These are phyloP conservation scores for Iberis pinnata DNA, from an alignment of 345 rosid genomes.

Conservation along the genomic window DNA sequence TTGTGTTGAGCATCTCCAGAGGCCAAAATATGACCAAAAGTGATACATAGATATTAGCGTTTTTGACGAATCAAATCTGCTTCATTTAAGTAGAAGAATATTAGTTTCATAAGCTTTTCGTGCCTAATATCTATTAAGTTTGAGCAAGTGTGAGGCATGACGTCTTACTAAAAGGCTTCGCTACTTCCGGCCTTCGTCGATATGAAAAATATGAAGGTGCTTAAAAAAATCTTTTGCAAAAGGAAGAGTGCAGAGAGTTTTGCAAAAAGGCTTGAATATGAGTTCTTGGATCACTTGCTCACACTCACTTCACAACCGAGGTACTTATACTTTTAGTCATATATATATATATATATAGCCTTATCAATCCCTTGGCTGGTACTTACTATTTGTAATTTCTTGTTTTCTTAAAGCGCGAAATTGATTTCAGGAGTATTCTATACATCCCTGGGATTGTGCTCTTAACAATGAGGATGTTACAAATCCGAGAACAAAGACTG, in stretches of 20 bases:
- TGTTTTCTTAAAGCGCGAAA: constrained; percentile 63
- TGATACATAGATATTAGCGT: too few species aligned
- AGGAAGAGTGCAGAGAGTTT: constrained; percentile 77
- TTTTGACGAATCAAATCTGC: too few species aligned
- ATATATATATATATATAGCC: background rate
- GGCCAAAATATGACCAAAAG: too few species aligned
- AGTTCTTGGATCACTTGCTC: constrained; percentile 87
- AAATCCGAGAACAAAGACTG: constrained; percentile 86
- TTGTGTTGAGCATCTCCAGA: too few species aligned
- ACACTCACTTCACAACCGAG: constrained; percentile 90
- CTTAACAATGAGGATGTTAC: constrained; percentile 79
- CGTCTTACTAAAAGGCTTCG: too few species aligned
- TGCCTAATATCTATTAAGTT: too few species aligned
- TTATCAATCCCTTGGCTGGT: background rate
- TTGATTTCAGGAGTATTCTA: constrained; percentile 87
- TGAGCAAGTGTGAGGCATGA: too few species aligned
- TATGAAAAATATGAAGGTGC: too few species aligned
- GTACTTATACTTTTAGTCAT: constrained; percentile 23
- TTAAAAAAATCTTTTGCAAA: constrained; percentile 41
- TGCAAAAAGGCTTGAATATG: constrained; percentile 89
- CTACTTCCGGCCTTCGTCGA: too few species aligned
- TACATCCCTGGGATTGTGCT: constrained; percentile 96
- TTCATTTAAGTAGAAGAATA: too few species aligned
- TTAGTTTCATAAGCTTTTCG: too few species aligned
- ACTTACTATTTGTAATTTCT: background rate